A percentile compares a stretch with the other conserved stretches of the same genome.
Evolutionary conservation across 441 rosid genomes (phyloP).

Genomic region (Pelargonium australe): DNA sequence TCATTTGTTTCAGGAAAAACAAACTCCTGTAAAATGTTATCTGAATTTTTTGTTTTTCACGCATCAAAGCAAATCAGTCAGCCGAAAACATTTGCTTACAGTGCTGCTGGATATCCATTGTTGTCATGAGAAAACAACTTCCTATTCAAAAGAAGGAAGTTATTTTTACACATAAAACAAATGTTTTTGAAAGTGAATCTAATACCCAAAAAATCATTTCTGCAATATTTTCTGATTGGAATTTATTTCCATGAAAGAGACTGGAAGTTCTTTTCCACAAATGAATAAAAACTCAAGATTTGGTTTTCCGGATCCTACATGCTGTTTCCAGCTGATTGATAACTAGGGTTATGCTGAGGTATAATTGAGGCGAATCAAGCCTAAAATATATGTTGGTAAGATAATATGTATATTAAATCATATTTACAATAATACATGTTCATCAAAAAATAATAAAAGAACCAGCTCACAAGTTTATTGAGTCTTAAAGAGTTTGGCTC

Average conservation of each 20-base stretch:
- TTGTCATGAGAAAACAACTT: neutral
- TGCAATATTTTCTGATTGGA: neutral
- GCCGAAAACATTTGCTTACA: conserved; percentile 15
- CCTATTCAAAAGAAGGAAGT: neutral
- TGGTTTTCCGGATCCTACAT: neutral
- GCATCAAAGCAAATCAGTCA: conserved; percentile 5
- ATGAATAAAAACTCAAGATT: neutral
- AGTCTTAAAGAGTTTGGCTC: too few species aligned
- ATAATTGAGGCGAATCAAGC: too few species aligned
- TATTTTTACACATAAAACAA: neutral
- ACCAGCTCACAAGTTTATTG: too few species aligned
- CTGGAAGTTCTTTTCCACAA: neutral
- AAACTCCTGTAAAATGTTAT: neutral
- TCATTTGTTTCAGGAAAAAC: neutral
- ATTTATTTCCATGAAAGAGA: neutral
- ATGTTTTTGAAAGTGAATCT: neutral
- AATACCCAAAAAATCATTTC: neutral
- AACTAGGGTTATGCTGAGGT: neutral
- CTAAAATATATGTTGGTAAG: too few species aligned
- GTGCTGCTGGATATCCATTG: neutral
- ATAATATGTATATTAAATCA: too few species aligned
- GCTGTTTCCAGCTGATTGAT: neutral
- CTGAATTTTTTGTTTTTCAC: neutral
- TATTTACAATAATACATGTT: too few species aligned
- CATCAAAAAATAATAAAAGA: too few species aligned